These are phyloP conservation scores for Trichomonas tenax DNA, from an alignment of 208 protist species.

Conservation along the genomic window DNA sequence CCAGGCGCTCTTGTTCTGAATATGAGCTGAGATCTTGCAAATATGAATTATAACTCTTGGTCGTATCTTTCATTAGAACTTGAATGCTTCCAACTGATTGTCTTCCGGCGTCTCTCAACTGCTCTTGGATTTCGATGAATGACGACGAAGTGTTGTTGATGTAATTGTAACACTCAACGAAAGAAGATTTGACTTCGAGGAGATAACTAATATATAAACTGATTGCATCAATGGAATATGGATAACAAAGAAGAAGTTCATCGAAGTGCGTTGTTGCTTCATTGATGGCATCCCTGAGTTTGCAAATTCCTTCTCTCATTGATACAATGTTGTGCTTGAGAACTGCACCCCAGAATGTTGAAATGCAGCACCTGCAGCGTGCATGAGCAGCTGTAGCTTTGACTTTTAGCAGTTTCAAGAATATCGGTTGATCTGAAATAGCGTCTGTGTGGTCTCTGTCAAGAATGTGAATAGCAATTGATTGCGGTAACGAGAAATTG, in stretches of 20 bases:
- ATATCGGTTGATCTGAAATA: background rate
- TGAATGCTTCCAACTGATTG: background rate
- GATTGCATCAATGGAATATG: background rate
- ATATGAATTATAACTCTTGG: background rate
- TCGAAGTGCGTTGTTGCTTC: background rate
- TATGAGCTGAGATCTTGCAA: background rate
- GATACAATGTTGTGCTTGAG: background rate
- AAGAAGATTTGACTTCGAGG: background rate
- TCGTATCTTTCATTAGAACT: background rate
- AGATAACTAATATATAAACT: background rate
- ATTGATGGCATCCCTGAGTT: background rate
- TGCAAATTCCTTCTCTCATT: background rate
- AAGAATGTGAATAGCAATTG: background rate
- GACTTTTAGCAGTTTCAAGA: background rate
- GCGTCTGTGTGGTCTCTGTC: background rate
- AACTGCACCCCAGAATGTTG: background rate
- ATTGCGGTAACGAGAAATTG: background rate
- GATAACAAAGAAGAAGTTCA: background rate
- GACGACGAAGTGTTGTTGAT: background rate
- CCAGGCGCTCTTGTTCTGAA: background rate
- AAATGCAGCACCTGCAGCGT: background rate
- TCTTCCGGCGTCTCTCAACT: background rate
- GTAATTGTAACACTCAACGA: background rate
- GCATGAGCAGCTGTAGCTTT: background rate
- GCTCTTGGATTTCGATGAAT: background rate